These are phyloP conservation scores for Pseudogymnoascus sp. DNA, from an alignment of 2,329 filamentous ascomycete species.

Conservation along the genomic window DNA sequence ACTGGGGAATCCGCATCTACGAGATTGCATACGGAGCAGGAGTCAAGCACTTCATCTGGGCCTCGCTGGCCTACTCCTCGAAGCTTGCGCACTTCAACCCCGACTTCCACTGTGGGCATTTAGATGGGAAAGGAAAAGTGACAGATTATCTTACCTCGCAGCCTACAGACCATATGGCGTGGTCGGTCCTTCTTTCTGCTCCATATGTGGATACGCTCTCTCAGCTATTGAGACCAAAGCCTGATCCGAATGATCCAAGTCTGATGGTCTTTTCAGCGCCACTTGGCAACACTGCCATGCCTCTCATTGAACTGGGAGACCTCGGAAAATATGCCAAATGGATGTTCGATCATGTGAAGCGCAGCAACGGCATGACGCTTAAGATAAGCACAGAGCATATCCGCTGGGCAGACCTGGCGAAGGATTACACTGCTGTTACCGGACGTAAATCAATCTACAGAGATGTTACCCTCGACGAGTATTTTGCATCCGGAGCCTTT, in stretches of 20 bases:
- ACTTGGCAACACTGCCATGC: conserved; percentile 13
- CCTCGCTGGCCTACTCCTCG: conserved; percentile 15
- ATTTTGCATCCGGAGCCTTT: conserved; percentile 12
- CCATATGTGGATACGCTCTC: conserved; percentile 24
- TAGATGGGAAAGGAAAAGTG: conserved; percentile 21
- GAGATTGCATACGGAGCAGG: conserved; percentile 19
- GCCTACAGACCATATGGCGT: conserved; percentile 19
- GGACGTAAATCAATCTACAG: conserved; percentile 14
- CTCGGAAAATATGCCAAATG: conserved; percentile 20
- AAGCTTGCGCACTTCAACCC: conserved; percentile 15
- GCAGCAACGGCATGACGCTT: conserved; percentile 20
- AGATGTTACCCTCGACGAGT: conserved; percentile 13
- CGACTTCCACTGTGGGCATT: conserved; percentile 18
- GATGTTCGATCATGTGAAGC: conserved; percentile 19
- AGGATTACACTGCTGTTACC: conserved; percentile 14
- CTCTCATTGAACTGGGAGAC: conserved; percentile 18
- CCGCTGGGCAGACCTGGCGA: conserved; percentile 14
- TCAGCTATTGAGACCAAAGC: conserved; percentile 10
- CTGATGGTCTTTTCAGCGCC: conserved; percentile 11
- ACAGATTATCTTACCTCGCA: conserved; percentile 19
- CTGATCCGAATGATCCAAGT: conserved; percentile 16
- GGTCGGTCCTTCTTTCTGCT: conserved; percentile 19
- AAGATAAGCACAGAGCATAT: conserved; percentile 20
- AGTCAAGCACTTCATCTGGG: conserved; percentile 22
- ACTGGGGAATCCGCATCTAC: conserved; percentile 21